Base-by-base conservation (phyloP, 768 basidiomycete genomes). In the Russula foetens region DNA sequence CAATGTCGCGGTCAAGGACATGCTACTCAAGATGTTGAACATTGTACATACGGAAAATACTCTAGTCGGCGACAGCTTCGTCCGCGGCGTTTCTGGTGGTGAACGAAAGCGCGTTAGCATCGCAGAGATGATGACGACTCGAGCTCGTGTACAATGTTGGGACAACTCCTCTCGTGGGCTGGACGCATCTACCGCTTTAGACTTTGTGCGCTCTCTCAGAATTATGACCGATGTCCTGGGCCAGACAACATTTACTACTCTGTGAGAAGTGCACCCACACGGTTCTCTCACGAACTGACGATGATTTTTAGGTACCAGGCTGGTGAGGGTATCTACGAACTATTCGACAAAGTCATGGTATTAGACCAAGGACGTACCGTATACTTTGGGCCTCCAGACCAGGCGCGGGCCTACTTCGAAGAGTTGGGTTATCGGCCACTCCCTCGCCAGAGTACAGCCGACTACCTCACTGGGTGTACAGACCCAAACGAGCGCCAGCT, bases 291-390 rank as follows among this genome's bases (percentile, higher is more conserved):
- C 58, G 51, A n/a, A 14, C n/a, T 38, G 28, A 48, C 15, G 1
- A 26, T 3, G 63, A 8, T 68, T 68, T 51, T 54, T 68, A 73
- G 72, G 15, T 74, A 74, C 60, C 73, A 94, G 71, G 92, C 90
- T 3, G 86, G 91, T 60, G 90, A 93, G 73, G 83, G 77, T 51
- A 86, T 89, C 57, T 88, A 88, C 59, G 79, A 86, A 0, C 70
- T 88, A 8, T 95, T 96, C 67, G 92, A 95, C 76, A 94, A 93
- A 71, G 90, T 96, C 45, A 77, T 92, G 69, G 82, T 96, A 33
- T 79, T 97, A 63, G 83, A 90, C 71, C 76, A 87, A 66, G 90
- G 92, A 6, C 87, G 80, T 23, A 86, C 88, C 68, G 87, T 90
- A 8, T 96, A 84, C 77, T 93, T 81, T 67, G 94, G 94, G 24